Evolutionary conservation across 2,329 filamentous ascomycete genomes (phyloP), one percentile per base, ranked within the genome.

Genomic region (Atkinsonella texensis): DNA sequence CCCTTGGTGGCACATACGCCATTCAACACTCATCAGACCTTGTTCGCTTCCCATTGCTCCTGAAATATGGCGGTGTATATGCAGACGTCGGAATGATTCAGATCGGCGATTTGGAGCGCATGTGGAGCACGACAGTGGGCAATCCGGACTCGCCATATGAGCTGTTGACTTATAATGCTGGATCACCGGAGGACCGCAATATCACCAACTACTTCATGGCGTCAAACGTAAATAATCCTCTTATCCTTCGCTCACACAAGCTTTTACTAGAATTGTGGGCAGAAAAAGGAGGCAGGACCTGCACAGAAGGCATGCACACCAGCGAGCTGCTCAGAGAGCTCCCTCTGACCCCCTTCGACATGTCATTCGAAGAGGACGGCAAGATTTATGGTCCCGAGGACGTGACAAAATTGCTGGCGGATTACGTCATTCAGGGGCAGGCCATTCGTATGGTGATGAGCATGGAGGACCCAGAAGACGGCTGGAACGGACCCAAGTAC

Each of bases 341-440:
- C 1, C 66, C 70, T 3, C 60, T 72, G 49, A 66, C 70, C 59
- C 55, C 67, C 10, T 46, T 40, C 2, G 48, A 31, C 11, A 7
- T 52, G 10, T 50, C 57, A 0, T 60, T 60, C 20, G 55, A 54
- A 8, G 60, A 63, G 39, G 43, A 59, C 15, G 60, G 58, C 10
- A 57, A 55, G 48, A 63, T 54, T 12, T 66, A 64, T 58, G 63
- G 60, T 3, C 52, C 68, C 3, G 68, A 73, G 7, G 71, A 71
- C 33, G 58, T 65, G 12, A 66, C 67, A 39, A 65, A 60, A 50
- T 65, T 73, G 55, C 65, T 80, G 57, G 74, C 72, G 2, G 76
- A 81, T 57, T 81, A 81, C 55, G 77, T 79, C 51, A 73, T 75
- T 41, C 77, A 81, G 54, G 76, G 75, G 3, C 76, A 79, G 54